Percentiles rank a stretch among this genome's conserved stretches.
These are phyloP conservation scores for Roridomyces roridus DNA, from an alignment of 768 basidiomycete genomes.

Conservation along the genomic window DNA sequence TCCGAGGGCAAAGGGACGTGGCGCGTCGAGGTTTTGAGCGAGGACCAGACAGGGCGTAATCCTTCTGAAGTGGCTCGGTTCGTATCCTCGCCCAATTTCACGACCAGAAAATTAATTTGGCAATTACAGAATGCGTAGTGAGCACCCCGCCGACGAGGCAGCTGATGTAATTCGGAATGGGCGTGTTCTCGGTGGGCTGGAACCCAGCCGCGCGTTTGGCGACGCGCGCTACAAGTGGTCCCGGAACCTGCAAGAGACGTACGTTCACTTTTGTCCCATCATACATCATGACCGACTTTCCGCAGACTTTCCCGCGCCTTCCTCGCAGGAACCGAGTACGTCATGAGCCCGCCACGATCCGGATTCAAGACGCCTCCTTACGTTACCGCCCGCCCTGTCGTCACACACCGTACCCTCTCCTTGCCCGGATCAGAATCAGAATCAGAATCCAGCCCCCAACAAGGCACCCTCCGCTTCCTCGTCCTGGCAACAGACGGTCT, in stretches of 20 bases:
- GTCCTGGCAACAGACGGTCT: conserved; percentile 90
- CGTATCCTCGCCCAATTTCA: conserved; percentile 17
- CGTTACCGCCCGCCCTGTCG: conserved; percentile 83
- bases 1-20: conserved; percentile 74
- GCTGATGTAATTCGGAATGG: conserved; percentile 78
- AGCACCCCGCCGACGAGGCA: conserved; percentile 82
- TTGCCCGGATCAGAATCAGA: conserved; percentile 45
- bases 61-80: conserved; percentile 84
- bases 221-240: conserved; percentile 93
- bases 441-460: background rate
- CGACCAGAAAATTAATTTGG: background rate
- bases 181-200: conserved; percentile 85
- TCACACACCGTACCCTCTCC: conserved; percentile 75
- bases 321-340: conserved; percentile 63
- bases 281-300: too few relatives aligned
- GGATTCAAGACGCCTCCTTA: conserved; percentile 91
- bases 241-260: conserved; percentile 74
- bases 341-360: conserved; percentile 64
- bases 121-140: conserved; percentile 67
- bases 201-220: conserved; percentile 87
- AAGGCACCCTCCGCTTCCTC: conserved; percentile 65
- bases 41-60: conserved; percentile 96
- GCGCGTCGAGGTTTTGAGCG: conserved; percentile 92
- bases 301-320: conserved; percentile 55
- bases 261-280: conserved; percentile 30